These are phyloP conservation scores for Panaeolus papilionaceus DNA, from an alignment of 768 basidiomycete species.

Conservation along the genomic window DNA sequence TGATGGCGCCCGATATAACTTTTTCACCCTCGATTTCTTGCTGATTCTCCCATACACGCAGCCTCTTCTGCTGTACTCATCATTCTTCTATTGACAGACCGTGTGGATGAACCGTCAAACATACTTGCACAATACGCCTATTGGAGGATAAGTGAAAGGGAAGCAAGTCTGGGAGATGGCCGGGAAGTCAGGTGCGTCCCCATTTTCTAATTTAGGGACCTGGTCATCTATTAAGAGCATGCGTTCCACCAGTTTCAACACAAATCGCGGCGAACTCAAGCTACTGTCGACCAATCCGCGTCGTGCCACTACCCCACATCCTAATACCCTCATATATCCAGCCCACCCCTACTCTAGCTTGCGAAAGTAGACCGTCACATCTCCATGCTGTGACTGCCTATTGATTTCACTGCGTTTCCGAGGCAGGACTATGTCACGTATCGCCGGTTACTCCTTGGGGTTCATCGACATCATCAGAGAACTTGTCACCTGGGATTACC, in stretches of 20 bases:
- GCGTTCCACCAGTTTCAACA: not conserved
- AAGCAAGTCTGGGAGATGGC: not conserved
- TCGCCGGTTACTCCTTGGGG: not conserved
- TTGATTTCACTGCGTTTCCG: not conserved
- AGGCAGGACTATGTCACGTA: not conserved
- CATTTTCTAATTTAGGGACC: not conserved
- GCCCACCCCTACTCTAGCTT: not conserved
- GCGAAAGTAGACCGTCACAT: not conserved
- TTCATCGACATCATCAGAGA: not conserved
- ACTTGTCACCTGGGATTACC: not conserved
- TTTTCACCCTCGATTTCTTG: not conserved
- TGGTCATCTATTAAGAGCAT: not conserved
- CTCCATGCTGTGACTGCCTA: not conserved
- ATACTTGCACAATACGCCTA: not conserved
- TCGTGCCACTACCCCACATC: not conserved
- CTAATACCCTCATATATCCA: slow-evolving; percentile 1
- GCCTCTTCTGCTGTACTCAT: not conserved
- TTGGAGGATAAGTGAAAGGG: slow-evolving; percentile 10
- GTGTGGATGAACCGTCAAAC: not conserved
- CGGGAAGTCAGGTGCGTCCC: not conserved
- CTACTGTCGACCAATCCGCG: not conserved
- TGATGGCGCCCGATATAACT: not conserved
- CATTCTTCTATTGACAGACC: not conserved
- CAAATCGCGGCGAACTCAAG: not conserved
- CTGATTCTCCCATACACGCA: slow-evolving; percentile 8